Evolutionary conservation across 805 yeast genomes (phyloP).

Genomic region (Hanseniaspora osmophila): DNA sequence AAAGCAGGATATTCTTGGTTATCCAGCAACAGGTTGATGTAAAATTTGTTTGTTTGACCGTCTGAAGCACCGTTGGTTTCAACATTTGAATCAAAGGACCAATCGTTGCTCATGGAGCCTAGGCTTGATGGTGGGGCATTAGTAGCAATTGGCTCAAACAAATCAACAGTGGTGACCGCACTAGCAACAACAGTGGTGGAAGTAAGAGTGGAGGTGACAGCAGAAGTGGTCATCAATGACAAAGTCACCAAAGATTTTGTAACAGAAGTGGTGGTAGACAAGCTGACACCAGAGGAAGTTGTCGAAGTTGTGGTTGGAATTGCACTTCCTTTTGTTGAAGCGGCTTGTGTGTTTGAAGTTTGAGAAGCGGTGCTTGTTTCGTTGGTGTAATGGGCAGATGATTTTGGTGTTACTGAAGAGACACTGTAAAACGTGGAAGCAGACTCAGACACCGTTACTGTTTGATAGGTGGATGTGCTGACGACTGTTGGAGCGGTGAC

Average conservation of each 20-base stretch:
- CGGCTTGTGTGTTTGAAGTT: neutral
- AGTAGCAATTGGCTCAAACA: constrained; percentile 37
- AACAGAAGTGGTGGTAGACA: neutral
- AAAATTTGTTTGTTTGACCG: constrained; percentile 65
- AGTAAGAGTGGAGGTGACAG: constrained; percentile 4
- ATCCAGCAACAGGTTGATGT: constrained; percentile 46
- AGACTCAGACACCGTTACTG: constrained; percentile 2
- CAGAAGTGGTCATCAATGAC: constrained; percentile 3
- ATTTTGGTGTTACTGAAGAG: constrained; percentile 6
- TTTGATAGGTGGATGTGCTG: constrained; percentile 2
- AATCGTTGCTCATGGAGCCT: constrained; percentile 30
- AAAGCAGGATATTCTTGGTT: constrained; percentile 40
- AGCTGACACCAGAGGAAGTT: neutral
- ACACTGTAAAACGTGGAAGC: constrained; percentile 7
- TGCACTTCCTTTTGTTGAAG: neutral
- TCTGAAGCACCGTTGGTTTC: constrained; percentile 26
- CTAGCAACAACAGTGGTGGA: constrained; percentile 10
- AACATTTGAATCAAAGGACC: constrained; percentile 35
- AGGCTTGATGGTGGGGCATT: constrained; percentile 33
- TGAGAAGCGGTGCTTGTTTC: constrained; percentile 3
- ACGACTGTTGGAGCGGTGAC: constrained; percentile 4
- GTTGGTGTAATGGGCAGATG: constrained; percentile 7
- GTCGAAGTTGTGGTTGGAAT: constrained; percentile 3
- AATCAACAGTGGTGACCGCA: constrained; percentile 22
- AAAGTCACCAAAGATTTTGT: constrained; percentile 2